Conservation (phyloP, 352 stramenopile genomes). For the Globisporangium nunn region DNA sequence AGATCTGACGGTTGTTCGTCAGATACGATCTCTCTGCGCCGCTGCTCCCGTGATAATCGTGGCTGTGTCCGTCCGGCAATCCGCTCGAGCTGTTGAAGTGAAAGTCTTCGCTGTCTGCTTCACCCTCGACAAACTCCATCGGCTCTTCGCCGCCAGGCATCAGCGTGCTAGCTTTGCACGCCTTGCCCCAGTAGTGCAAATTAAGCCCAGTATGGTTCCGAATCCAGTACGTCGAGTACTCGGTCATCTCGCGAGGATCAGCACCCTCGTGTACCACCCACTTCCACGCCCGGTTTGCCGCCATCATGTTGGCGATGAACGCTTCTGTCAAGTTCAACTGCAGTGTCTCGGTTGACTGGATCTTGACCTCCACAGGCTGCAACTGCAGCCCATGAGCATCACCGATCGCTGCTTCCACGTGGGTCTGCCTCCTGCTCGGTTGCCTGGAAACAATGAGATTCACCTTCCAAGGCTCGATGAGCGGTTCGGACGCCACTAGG, state of each 20-base stretch:
- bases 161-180: constrained; percentile 48
- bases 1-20: constrained; percentile 41
- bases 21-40: constrained; percentile 15
- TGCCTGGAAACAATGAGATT: constrained; percentile 31
- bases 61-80: constrained; percentile 1
- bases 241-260: constrained; percentile 62
- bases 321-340: constrained; percentile 80
- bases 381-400: constrained; percentile 14
- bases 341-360: constrained; percentile 57
- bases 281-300: constrained; percentile 67
- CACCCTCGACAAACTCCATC: constrained; percentile 40
- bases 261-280: constrained; percentile 67
- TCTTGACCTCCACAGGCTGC: constrained; percentile 41
- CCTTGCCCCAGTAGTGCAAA: constrained; percentile 66
- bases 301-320: constrained; percentile 71
- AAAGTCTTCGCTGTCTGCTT: neutral
- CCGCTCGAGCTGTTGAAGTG: constrained; percentile 2
- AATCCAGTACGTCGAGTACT: constrained; percentile 85
- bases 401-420: neutral
- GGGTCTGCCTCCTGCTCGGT: neutral
- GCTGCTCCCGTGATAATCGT: constrained; percentile 4
- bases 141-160: constrained; percentile 52
- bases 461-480: constrained; percentile 78
- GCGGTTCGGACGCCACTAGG: constrained; percentile 69
- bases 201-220: constrained; percentile 78